Evolutionary conservation across 2,329 filamentous ascomycete species (phyloP), one percentile per base, ranked within the genome.

Genomic region (Diplodia mutila): DNA sequence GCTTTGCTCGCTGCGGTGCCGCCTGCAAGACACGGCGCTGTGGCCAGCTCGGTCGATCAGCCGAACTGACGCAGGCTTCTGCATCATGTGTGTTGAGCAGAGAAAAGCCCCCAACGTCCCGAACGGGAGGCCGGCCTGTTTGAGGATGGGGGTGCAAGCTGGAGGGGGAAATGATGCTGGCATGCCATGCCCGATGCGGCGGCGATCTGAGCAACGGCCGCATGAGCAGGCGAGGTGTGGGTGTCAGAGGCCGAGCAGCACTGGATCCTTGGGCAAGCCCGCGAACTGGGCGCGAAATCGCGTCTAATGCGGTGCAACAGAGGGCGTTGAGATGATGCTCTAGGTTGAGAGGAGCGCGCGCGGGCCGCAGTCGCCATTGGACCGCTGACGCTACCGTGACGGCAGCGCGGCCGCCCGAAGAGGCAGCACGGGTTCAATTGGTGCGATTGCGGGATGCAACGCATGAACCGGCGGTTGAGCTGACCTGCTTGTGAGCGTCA

Each of bases 11-110:
- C 57, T 61, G 57, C 57, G 29, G 57, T 61, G 57, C 57, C 4
- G 4, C 16, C 42, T 61, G 57, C 64, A 66, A 55, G 64, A 57
- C 61, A 65, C 34, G 51, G 51, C 63, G 46, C 64, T 32, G 64
- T 57, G 64, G 39, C 64, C 53, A 57, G 64, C 64, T 66, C 64
- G 54, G 64, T 51, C 64, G 64, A 66, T 66, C 64, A 66, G 52
- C 64, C 64, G 64, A 66, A 66, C 29, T 48, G 37, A 48, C 37
- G 55, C 55, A 61, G 57, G 57, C 42, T n/a, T 61, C 57, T 61
- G 57, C 57, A 49, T 61, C 57, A 34, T 61, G 57, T 61, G 57
- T 34, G 57, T 34, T 49, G 57, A 61, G 57, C 57, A 61, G 57
- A 61, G 57, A 61, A 61, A 61, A 61, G 57, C 57, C 57, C n/a